phyloP scores from a whole-genome alignment of 331 rosid genomes.

The Acacia concinna region DNA sequence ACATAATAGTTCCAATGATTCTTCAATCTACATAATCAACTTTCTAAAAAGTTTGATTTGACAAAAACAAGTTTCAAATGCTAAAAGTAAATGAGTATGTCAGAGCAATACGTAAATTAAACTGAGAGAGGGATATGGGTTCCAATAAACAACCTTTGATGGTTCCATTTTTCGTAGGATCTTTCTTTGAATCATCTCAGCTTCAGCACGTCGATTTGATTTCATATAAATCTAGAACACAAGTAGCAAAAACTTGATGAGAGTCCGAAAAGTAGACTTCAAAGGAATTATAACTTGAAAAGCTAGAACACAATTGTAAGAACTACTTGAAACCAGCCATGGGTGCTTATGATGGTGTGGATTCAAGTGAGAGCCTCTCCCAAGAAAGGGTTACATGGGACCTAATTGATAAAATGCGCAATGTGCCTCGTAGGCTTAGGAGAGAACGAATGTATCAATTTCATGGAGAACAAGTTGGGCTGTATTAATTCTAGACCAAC shows the following conservation, averaged over 20 bases:
- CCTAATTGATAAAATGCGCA: not conserved
- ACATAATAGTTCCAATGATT: not conserved
- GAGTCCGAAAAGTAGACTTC: constrained; percentile 1
- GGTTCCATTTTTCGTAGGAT: constrained; percentile 73
- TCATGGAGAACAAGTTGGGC: not conserved
- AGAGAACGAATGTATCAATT: not conserved
- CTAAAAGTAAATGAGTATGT: constrained; percentile 11
- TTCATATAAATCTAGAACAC: constrained; percentile 36
- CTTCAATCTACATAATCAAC: constrained; percentile 21
- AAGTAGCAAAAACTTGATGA: not conserved
- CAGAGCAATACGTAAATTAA: not conserved
- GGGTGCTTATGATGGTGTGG: not conserved
- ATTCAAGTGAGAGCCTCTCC: not conserved
- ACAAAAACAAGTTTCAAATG: constrained; percentile 11
- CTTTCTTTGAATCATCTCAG: constrained; percentile 81
- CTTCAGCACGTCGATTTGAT: constrained; percentile 57
- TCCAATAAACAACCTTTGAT: constrained; percentile 57
- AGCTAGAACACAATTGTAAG: constrained; percentile 7
- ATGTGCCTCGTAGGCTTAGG: not conserved
- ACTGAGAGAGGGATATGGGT: constrained; percentile 11
- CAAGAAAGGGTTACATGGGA: not conserved
- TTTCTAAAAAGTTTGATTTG: constrained; percentile 9
- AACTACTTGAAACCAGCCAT: not conserved
- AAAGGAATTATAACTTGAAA: constrained; percentile 22
- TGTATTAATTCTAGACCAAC: not conserved